phyloP scores from a whole-genome alignment of 768 basidiomycete species.

The Boletus reticulatus region DNA sequence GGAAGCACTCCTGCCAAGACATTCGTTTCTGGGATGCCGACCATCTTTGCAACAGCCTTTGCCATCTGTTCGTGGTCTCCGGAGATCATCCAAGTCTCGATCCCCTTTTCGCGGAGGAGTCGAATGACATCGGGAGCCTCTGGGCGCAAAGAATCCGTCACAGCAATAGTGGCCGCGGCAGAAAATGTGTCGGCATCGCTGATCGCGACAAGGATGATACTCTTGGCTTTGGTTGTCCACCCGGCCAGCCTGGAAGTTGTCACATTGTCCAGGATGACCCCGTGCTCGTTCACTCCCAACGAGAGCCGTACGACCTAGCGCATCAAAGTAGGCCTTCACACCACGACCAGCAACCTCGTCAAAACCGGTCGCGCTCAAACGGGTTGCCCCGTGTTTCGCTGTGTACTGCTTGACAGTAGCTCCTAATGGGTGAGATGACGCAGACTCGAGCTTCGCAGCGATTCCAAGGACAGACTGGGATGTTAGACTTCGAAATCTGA shows the following conservation, averaged over 20 bases:
- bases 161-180: constrained; percentile 53
- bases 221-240: constrained; percentile 70
- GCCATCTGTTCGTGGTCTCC: constrained; percentile 76
- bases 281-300: constrained; percentile 69
- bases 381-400: constrained; percentile 28
- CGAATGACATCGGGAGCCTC: constrained; percentile 57
- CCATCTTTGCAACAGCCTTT: constrained; percentile 60
- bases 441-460: constrained; percentile 52
- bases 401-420: constrained; percentile 55
- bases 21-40: constrained; percentile 64
- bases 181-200: constrained; percentile 23
- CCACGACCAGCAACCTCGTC: constrained; percentile 71
- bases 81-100: constrained; percentile 77
- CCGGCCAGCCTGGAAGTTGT: constrained; percentile 34
- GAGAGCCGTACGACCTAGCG: constrained; percentile 43
- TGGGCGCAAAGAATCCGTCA: constrained; percentile 60
- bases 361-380: constrained; percentile 35
- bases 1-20: constrained; percentile 82
- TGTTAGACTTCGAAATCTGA: constrained; percentile 45
- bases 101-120: constrained; percentile 48
- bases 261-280: constrained; percentile 32
- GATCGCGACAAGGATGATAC: constrained; percentile 62
- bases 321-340: constrained; percentile 47
- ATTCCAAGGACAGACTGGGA: constrained; percentile 46
- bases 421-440: constrained; percentile 66